Conservation (phyloP, 2,329 filamentous ascomycete genomes). For the Colletotrichum sp. region DNA sequence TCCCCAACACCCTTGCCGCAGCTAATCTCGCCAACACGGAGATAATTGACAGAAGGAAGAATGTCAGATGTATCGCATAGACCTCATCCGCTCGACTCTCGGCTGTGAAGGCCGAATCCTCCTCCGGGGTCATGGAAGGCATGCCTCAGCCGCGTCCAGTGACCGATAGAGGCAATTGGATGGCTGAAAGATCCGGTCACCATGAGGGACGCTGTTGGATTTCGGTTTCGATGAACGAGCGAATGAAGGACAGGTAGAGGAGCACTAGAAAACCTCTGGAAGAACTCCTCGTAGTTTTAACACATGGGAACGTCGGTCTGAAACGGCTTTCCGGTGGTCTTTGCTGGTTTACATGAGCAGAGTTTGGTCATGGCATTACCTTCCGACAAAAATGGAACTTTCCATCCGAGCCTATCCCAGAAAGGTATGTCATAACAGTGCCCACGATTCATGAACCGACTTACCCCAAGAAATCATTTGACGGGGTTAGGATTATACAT, state of each 20-base stretch:
- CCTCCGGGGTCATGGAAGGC: neutral
- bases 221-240: neutral
- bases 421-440: neutral
- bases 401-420: neutral
- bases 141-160: conserved; percentile 1
- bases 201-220: neutral
- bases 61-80: neutral
- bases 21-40: neutral
- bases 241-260: neutral
- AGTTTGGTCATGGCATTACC: neutral
- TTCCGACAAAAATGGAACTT: neutral
- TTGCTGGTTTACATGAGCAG: neutral
- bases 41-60: neutral
- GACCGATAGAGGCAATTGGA: neutral
- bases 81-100: conserved; percentile 2
- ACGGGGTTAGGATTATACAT: neutral
- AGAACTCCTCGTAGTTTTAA: neutral
- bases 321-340: neutral
- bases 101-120: neutral
- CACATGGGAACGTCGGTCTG: neutral
- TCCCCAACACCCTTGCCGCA: neutral
- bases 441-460: neutral
- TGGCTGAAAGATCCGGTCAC: neutral
- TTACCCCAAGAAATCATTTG: neutral
- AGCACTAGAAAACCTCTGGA: neutral